Evolutionary conservation across 2,329 filamentous ascomycete genomes (phyloP).

Genomic region (Rachicladosporium sp.): DNA sequence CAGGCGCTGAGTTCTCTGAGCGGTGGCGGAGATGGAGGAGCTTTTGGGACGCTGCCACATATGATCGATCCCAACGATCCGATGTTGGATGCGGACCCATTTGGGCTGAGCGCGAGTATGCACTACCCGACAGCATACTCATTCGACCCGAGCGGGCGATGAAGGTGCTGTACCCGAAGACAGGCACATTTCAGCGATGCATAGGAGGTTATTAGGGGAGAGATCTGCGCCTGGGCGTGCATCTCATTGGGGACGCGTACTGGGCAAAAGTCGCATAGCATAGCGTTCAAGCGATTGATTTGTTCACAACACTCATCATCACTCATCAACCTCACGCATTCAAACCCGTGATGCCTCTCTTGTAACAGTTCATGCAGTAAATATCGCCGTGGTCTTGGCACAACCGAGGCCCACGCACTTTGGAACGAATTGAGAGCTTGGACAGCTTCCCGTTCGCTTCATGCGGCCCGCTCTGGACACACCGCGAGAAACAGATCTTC

Average conservation of each 20-base stretch:
- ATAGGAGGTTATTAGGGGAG: background rate
- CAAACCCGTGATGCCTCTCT: no score
- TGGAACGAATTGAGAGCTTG: no score
- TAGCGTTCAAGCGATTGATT: no score
- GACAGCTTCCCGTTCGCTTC: no score
- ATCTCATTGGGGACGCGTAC: background rate
- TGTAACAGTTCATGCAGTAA: no score
- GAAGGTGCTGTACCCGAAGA: slow-evolving; percentile 1
- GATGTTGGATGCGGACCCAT: slow-evolving; percentile 83
- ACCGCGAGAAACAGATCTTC: no score
- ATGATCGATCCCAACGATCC: slow-evolving; percentile 67
- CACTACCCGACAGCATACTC: slow-evolving; percentile 73
- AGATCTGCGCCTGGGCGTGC: background rate
- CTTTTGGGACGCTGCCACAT: slow-evolving; percentile 15
- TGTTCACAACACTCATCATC: no score
- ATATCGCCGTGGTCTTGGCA: no score
- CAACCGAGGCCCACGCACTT: no score
- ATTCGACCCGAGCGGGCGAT: slow-evolving; percentile 9
- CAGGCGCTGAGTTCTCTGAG: slow-evolving; percentile 2
- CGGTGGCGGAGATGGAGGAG: slow-evolving; percentile 8
- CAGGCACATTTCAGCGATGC: background rate
- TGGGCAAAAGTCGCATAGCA: no score
- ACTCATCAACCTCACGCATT: no score
- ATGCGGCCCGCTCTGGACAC: no score
- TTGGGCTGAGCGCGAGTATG: slow-evolving; percentile 88